Percentiles rank a stretch among this genome's conserved stretches.
Evolutionary conservation across 768 basidiomycete genomes (phyloP).

Genomic region (Pleurotus tuoliensis): DNA sequence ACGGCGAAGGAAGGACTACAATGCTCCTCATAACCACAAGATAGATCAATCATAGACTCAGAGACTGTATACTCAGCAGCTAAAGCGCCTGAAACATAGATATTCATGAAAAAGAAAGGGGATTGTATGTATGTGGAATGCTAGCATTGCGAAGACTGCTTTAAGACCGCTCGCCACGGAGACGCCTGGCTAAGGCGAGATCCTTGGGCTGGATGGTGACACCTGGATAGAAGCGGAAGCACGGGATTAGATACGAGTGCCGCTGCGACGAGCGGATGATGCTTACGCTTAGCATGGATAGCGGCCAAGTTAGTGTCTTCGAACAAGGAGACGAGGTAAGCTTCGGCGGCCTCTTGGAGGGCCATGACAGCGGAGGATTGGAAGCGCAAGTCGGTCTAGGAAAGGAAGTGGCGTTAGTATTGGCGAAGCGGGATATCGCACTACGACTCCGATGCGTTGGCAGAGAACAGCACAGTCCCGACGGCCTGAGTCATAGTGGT

Average conservation of each 20-base stretch:
- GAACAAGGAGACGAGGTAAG: conserved; percentile 82
- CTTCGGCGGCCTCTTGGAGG: conserved; percentile 90
- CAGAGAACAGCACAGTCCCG: no score
- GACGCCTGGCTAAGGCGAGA: conserved; percentile 80
- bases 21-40: no score
- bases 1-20: no score
- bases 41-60: no score
- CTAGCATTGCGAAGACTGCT: neutral
- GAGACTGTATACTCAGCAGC: no score
- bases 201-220: conserved; percentile 84
- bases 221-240: conserved; percentile 23
- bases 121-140: no score
- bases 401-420: neutral
- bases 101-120: no score
- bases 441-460: no score
- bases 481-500: conserved; percentile 1
- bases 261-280: neutral
- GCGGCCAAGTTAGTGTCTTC: conserved; percentile 91
- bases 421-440: no score
- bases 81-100: no score
- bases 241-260: conserved; percentile 9
- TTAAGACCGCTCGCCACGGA: conserved; percentile 83
- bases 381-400: conserved; percentile 86
- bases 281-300: conserved; percentile 79
- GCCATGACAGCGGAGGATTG: conserved; percentile 95